Conservation (phyloP, 2,329 filamentous ascomycete species). For the Juglanconis juglandina region DNA sequence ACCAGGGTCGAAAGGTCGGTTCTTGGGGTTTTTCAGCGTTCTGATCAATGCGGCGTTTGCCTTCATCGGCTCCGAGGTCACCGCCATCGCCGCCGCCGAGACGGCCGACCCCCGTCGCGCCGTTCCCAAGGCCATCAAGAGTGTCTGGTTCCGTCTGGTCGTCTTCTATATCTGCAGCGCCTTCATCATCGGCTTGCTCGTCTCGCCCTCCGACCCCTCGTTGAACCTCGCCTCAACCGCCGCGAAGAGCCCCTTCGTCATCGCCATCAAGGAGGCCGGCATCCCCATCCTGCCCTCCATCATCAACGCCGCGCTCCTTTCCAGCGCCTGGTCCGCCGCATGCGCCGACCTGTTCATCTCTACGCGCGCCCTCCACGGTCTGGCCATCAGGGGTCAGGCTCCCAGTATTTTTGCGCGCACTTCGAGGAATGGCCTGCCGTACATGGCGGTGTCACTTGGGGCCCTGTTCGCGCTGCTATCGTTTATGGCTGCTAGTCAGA, state of each 20-base stretch:
- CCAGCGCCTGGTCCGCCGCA: conserved; percentile 73
- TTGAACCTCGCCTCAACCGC: conserved; percentile 52
- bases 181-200: conserved; percentile 69
- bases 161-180: conserved; percentile 62
- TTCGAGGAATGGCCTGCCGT: conserved; percentile 61
- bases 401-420: conserved; percentile 58
- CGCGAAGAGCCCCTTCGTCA: conserved; percentile 63
- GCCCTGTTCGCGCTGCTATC: conserved; percentile 60
- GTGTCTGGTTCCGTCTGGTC: conserved; percentile 73
- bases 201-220: conserved; percentile 56
- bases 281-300: conserved; percentile 63
- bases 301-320: conserved; percentile 75
- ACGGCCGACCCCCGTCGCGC: conserved; percentile 68
- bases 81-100: conserved; percentile 76
- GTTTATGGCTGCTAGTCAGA: conserved; percentile 44
- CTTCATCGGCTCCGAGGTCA: conserved; percentile 71
- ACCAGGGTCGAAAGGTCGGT: conserved; percentile 52
- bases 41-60: conserved; percentile 67
- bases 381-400: conserved; percentile 62
- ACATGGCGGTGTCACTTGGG: conserved; percentile 54
- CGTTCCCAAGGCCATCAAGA: conserved; percentile 69
- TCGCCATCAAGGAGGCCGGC: conserved; percentile 58
- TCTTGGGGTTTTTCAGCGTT: conserved; percentile 67
- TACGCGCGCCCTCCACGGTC: conserved; percentile 63
- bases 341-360: conserved; percentile 75